Evolutionary conservation across 2,329 filamentous ascomycete species (phyloP).

Genomic region (Sclerotinia borealis): DNA sequence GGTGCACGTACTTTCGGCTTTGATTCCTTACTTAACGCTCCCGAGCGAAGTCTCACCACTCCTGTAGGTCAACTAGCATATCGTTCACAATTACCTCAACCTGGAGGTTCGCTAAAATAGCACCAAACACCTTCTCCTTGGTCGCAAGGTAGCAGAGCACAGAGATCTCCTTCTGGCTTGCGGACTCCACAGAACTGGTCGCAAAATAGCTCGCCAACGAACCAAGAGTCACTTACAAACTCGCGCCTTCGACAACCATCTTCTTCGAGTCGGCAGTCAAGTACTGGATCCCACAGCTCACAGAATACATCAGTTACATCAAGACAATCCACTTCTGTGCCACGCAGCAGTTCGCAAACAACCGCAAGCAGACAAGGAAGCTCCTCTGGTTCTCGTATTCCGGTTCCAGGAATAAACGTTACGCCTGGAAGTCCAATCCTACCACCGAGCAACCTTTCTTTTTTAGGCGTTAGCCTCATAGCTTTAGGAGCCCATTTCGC

Average conservation of each 20-base stretch:
- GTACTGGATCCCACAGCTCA: neutral
- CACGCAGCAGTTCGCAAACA: neutral
- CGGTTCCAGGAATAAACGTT: neutral
- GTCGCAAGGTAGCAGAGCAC: neutral
- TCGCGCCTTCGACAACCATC: neutral
- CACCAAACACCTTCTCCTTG: neutral
- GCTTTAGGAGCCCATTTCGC: conserved; percentile 5
- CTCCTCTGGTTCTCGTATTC: neutral
- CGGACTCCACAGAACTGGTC: neutral
- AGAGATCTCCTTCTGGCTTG: neutral
- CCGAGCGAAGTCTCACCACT: neutral
- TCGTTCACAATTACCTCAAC: neutral
- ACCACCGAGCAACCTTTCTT: neutral
- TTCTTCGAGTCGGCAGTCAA: neutral
- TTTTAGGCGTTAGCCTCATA: conserved; percentile 12
- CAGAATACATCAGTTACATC: neutral
- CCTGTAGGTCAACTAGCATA: neutral
- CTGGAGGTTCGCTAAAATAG: neutral
- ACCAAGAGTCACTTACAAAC: neutral
- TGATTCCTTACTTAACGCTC: neutral
- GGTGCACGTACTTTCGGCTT: neutral
- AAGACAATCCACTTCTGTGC: neutral
- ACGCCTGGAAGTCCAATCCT: neutral
- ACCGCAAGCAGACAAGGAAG: neutral
- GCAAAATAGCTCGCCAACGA: neutral